Evolutionary conservation across 2,329 filamentous ascomycete genomes (phyloP).

Genomic region (Beauveria caledonica): DNA sequence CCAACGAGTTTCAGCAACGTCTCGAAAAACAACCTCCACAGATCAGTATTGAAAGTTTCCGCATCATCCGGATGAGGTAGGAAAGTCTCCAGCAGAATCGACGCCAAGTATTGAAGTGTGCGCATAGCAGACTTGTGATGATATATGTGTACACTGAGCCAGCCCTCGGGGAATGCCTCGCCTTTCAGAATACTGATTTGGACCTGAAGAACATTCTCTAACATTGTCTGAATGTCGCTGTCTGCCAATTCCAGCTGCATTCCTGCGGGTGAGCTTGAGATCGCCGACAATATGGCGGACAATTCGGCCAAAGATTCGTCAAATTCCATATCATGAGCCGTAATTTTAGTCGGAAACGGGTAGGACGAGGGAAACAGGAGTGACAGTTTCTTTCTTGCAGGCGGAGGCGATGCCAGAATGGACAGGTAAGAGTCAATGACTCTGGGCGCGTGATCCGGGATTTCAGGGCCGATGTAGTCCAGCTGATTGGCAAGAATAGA

Average conservation of each 20-base stretch:
- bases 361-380: slow-evolving; percentile 85
- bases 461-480: slow-evolving; percentile 67
- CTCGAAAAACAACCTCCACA: slow-evolving; percentile 91
- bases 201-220: slow-evolving; percentile 73
- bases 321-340: slow-evolving; percentile 54
- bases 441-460: slow-evolving; percentile 83
- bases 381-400: slow-evolving; percentile 61
- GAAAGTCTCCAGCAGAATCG: slow-evolving; percentile 73
- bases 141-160: slow-evolving; percentile 90
- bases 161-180: slow-evolving; percentile 79
- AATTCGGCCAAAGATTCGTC: slow-evolving; percentile 87
- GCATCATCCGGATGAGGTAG: slow-evolving; percentile 86
- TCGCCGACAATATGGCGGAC: slow-evolving; percentile 74
- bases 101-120: slow-evolving; percentile 72
- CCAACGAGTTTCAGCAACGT: slow-evolving; percentile 83
- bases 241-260: slow-evolving; percentile 69
- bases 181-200: slow-evolving; percentile 84
- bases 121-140: slow-evolving; percentile 86
- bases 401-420: slow-evolving; percentile 51
- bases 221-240: slow-evolving; percentile 63
- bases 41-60: slow-evolving; percentile 81
- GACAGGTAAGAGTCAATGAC: slow-evolving; percentile 82
- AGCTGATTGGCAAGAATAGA: slow-evolving; percentile 85
- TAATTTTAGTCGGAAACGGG: slow-evolving; percentile 71
- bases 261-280: slow-evolving; percentile 62